A percentile compares a stretch with the other conserved stretches of the same genome.
These are phyloP conservation scores for Massarina eburnea DNA, from an alignment of 2,329 filamentous ascomycete species.

Conservation along the genomic window DNA sequence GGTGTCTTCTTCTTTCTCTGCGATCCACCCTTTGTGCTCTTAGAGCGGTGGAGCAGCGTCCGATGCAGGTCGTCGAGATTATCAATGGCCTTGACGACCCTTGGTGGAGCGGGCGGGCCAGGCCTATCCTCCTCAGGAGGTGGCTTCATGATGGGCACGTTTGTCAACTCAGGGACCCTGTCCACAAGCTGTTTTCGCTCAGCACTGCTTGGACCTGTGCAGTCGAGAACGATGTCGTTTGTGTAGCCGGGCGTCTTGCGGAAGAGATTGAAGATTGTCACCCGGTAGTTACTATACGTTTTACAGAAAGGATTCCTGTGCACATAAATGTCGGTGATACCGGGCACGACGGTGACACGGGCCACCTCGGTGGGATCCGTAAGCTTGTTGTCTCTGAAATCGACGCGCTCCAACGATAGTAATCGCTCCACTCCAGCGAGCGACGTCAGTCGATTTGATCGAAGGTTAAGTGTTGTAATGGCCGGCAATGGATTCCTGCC, in stretches of 20 bases:
- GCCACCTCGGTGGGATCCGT: conserved; percentile 91
- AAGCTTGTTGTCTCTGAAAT: conserved; percentile 86
- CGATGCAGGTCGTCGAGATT: conserved; percentile 22
- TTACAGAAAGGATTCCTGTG: conserved; percentile 89
- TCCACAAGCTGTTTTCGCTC: conserved; percentile 86
- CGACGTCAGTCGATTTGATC: conserved; percentile 82
- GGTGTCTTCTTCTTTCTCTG: conserved; percentile 61
- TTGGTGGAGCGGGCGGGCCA: conserved; percentile 63
- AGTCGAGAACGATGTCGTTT: conserved; percentile 88
- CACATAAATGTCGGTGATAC: conserved; percentile 91
- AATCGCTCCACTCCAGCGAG: conserved; percentile 89
- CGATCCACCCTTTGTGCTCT: conserved; percentile 47
- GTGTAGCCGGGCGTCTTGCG: conserved; percentile 84
- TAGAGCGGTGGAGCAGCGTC: conserved; percentile 38
- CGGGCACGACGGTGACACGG: conserved; percentile 83
- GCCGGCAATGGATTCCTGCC: conserved; percentile 84
- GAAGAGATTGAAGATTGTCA: conserved; percentile 96
- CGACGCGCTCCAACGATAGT: conserved; percentile 83
- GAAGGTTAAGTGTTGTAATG: conserved; percentile 88
- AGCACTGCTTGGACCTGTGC: conserved; percentile 76
- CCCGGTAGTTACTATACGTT: conserved; percentile 80
- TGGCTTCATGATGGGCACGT: conserved; percentile 76
- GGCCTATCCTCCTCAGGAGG: conserved; percentile 61
- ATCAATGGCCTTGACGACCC: conserved; percentile 42
- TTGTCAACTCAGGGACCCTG: conserved; percentile 72